Evolutionary conservation across 1,284 basidiomycete species (phyloP).

Genomic region (Cutaneotrichosporon arboriforme): DNA sequence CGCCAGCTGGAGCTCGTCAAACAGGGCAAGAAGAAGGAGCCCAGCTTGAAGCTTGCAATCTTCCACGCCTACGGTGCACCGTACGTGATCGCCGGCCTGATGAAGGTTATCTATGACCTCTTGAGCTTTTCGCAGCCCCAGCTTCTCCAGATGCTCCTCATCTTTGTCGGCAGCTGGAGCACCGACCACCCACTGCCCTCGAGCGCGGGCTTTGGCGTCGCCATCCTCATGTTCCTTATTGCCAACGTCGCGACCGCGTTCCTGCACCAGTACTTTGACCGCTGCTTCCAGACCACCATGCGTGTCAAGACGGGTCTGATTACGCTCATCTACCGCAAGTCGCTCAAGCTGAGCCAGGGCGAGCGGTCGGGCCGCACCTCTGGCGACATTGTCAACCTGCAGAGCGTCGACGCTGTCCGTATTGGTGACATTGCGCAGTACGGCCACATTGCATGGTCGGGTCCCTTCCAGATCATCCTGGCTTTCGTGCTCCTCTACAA

Average conservation of each 20-base stretch:
- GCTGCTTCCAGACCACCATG: conserved; percentile 61
- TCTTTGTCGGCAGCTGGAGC: conserved; percentile 70
- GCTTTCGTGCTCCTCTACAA: conserved; percentile 85
- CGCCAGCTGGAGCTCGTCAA: conserved; percentile 36
- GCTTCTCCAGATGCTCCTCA: conserved; percentile 70
- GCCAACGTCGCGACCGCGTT: conserved; percentile 73
- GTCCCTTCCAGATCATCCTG: conserved; percentile 61
- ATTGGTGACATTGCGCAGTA: conserved; percentile 84
- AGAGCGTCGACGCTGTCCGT: conserved; percentile 74
- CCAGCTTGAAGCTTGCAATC: conserved; percentile 66
- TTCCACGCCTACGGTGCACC: conserved; percentile 71
- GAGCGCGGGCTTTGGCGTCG: conserved; percentile 66
- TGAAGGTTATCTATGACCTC: conserved; percentile 73
- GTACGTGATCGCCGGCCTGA: conserved; percentile 61
- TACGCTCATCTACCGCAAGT: conserved; percentile 77
- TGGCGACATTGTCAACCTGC: conserved; percentile 90
- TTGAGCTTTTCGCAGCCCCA: conserved; percentile 85
- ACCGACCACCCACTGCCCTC: conserved; percentile 38
- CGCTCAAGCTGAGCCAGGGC: conserved; percentile 75
- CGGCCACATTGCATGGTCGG: conserved; percentile 53
- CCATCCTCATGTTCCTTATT: conserved; percentile 69
- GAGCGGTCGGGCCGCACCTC: conserved; percentile 67
- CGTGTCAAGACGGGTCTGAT: conserved; percentile 82
- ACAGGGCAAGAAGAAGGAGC: conserved; percentile 59
- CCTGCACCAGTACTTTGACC: conserved; percentile 69